A percentile compares a stretch with the other conserved stretches of the same genome.
Evolutionary conservation across 768 basidiomycete genomes (phyloP).

Genomic region (Leccinum subtestaceum): DNA sequence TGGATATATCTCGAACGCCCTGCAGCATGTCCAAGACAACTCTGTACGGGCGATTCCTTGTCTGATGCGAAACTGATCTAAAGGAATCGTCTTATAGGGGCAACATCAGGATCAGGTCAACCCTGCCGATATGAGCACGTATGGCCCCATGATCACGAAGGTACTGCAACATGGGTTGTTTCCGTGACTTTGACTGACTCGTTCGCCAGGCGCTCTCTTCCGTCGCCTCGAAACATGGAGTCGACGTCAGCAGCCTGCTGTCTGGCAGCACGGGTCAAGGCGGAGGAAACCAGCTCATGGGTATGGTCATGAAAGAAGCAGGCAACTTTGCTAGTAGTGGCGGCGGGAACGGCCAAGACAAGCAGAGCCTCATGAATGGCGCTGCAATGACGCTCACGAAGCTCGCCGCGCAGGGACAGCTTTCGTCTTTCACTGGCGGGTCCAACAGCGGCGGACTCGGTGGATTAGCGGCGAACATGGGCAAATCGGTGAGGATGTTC

Average conservation of each 20-base stretch:
- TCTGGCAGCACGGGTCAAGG: slow-evolving; percentile 40
- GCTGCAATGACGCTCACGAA: slow-evolving; percentile 88
- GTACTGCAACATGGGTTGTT: slow-evolving; percentile 4
- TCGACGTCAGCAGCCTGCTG: slow-evolving; percentile 17
- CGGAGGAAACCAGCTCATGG: slow-evolving; percentile 66
- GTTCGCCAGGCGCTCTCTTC: slow-evolving; percentile 19
- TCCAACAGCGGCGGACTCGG: slow-evolving; percentile 69
- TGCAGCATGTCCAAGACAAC: slow-evolving; percentile 23
- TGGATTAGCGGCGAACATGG: slow-evolving; percentile 49
- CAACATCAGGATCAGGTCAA: slow-evolving; percentile 17
- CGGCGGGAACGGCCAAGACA: slow-evolving; percentile 54
- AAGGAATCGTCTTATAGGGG: slow-evolving; percentile 6
- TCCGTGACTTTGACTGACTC: slow-evolving; percentile 2
- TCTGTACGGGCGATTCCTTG: slow-evolving; percentile 9
- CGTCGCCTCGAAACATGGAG: slow-evolving; percentile 29
- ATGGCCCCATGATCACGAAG: slow-evolving; percentile 20
- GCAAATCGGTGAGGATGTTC: slow-evolving; percentile 41
- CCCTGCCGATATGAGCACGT: slow-evolving; percentile 10
- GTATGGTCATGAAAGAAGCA: slow-evolving; percentile 83
- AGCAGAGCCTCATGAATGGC: slow-evolving; percentile 84
- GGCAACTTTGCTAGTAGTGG: slow-evolving; percentile 59
- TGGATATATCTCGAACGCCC: slow-evolving; percentile 15
- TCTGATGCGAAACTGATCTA: not conserved
- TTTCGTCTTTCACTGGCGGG: slow-evolving; percentile 45
- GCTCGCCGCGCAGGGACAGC: slow-evolving; percentile 65